A percentile compares a stretch with the other conserved stretches of the same genome.
These are phyloP conservation scores for Cercospora zeae-maydis DNA, from an alignment of 2,329 filamentous ascomycete species.

Conservation along the genomic window DNA sequence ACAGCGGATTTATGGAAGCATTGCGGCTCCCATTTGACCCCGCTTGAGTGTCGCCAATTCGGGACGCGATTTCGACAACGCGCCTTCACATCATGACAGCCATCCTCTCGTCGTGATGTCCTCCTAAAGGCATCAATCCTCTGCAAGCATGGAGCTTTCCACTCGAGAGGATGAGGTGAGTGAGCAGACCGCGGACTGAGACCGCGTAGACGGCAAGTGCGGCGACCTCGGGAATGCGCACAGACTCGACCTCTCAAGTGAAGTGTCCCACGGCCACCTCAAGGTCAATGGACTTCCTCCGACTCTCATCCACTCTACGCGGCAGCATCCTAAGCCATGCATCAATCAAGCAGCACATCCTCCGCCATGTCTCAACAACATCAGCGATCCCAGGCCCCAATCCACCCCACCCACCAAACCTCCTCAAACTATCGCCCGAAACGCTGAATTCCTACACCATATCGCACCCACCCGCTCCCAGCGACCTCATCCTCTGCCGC, in stretches of 20 bases:
- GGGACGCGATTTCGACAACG: neutral
- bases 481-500: constrained; percentile 42
- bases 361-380: constrained; percentile 7
- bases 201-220: neutral
- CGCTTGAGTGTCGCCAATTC: neutral
- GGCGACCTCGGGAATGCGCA: constrained; percentile 1
- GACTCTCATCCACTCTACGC: constrained; percentile 28
- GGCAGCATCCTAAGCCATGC: constrained; percentile 14
- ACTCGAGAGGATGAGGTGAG: too few relatives aligned
- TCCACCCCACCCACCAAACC: constrained; percentile 9
- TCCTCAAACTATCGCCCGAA: constrained; percentile 30
- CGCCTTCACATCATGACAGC: neutral
- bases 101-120: neutral
- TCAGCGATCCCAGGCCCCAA: neutral
- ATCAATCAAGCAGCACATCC: neutral
- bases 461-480: constrained; percentile 31
- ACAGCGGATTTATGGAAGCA: neutral
- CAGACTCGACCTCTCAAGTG: neutral
- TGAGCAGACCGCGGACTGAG: too few relatives aligned
- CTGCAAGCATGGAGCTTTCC: too few relatives aligned
- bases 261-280: neutral
- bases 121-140: neutral
- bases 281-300: constrained; percentile 29
- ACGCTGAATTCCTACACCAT: constrained; percentile 36
- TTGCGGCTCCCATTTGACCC: neutral